Base-by-base conservation (phyloP, 108 stramenopile genomes). In the Cyclostephanos tholiformis region DNA sequence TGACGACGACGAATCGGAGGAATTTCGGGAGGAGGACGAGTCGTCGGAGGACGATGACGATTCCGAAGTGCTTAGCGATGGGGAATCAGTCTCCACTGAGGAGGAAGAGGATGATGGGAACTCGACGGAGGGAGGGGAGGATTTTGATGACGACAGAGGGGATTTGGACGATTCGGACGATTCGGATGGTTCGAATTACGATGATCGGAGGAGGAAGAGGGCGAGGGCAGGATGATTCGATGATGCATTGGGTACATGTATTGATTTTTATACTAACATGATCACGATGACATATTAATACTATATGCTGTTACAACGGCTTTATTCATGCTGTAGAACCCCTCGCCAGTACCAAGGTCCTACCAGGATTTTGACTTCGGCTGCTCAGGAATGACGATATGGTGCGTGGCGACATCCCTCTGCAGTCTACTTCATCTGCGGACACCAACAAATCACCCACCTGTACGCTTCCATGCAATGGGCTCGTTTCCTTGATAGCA, bases 401-500 rank as follows among this genome's bases (percentile, higher is more conserved):
- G 43, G 87, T 83, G 67, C 87, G 84, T 16, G 94, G 85, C 17
- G 88, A 83, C 89, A 92, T 84, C 4, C 80, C 88, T 17, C 88
- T 88, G 60, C 89, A 89, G 63, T 95, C 94, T 25, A 85, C 80
- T 27, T 87, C 94, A 67, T 95, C 94, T n/a, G 92, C 91, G 20
- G 90, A 88, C 12, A 92, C 44, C 20, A 95, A 74, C 27, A 87
- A 83, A 76, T 95, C 95, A 4, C 92, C 95, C 2, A 93, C 87
- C 20, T 63, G 35, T 20, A 95, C 88, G 22, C 75, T 72, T 14
- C 90, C 90, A 13, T 83, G 67, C 66, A 95, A 67, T 11, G 90
- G 82, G 68, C 88, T 89, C 20, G 89, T 83, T 19, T 89, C 86
- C 67, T 93, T 93, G 59, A 95, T 89, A 13, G 91, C 92, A 65